A percentile compares a stretch with the other conserved stretches of the same genome.
Conservation (phyloP, 177 flowering plant genomes). For the Tripterygium wilfordii region DNA sequence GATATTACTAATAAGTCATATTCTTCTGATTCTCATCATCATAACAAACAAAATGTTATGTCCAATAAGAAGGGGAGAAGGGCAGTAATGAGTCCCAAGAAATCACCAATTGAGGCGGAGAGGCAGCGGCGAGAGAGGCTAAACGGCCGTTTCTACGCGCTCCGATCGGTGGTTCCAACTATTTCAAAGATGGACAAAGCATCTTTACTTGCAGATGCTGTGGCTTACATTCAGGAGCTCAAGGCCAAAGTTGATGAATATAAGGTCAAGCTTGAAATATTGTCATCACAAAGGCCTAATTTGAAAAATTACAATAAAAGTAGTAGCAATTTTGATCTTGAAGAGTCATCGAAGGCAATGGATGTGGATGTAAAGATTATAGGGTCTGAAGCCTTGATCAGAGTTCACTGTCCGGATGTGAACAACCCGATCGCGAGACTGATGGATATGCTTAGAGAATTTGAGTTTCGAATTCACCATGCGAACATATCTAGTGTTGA, state of each 20-base stretch:
- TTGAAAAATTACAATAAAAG: background rate
- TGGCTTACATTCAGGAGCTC: slow-evolving; percentile 32
- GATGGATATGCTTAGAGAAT: slow-evolving; percentile 18
- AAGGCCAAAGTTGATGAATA: slow-evolving; percentile 16
- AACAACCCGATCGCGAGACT: slow-evolving; percentile 20
- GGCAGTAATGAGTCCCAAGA: slow-evolving; percentile 6
- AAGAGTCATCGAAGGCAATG: background rate
- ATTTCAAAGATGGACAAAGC: slow-evolving; percentile 49
- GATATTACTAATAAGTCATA: too few species aligned
- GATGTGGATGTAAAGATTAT: slow-evolving; percentile 24
- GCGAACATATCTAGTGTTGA: slow-evolving; percentile 21
- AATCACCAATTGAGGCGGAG: slow-evolving; percentile 38
- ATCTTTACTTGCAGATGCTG: slow-evolving; percentile 34
- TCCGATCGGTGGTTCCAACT: slow-evolving; percentile 37
- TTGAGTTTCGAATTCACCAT: slow-evolving; percentile 17
- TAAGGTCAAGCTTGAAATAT: slow-evolving; percentile 11
- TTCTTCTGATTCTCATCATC: too few species aligned
- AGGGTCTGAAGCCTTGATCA: slow-evolving; percentile 24
- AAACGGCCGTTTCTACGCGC: slow-evolving; percentile 35
- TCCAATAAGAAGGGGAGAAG: slow-evolving; percentile 16
- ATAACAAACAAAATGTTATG: too few species aligned
- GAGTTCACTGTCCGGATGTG: slow-evolving; percentile 20
- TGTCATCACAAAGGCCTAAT: background rate
- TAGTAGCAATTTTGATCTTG: background rate
- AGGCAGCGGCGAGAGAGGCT: slow-evolving; percentile 40